These are phyloP conservation scores for Globisporangium rhizosaccharum DNA, from an alignment of 352 stramenopile species.

Conservation along the genomic window DNA sequence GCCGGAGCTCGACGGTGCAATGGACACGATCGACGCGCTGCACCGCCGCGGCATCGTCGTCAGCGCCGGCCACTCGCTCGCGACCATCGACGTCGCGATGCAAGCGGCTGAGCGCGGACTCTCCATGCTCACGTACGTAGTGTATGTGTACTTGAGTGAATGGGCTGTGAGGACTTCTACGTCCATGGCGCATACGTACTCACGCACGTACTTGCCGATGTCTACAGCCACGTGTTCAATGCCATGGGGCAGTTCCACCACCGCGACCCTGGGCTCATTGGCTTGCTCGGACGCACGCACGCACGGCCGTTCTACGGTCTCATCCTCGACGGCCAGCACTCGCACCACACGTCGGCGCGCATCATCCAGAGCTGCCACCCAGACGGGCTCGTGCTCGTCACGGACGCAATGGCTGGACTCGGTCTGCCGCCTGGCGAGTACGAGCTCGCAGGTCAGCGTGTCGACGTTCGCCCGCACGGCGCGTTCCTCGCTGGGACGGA, in stretches of 20 bases:
- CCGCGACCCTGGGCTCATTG: conserved; percentile 84
- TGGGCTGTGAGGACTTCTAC: background rate
- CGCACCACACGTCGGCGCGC: conserved; percentile 63
- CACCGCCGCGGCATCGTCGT: conserved; percentile 33
- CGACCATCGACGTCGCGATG: conserved; percentile 63
- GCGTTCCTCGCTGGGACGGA: conserved; percentile 62
- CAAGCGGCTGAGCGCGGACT: conserved; percentile 58
- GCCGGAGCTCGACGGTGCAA: conserved; percentile 73
- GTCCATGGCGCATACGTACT: background rate
- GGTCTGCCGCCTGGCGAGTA: conserved; percentile 65
- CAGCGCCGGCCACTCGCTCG: conserved; percentile 75
- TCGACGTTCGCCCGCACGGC: conserved; percentile 42
- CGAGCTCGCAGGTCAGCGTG: conserved; percentile 63
- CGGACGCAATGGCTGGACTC: conserved; percentile 81
- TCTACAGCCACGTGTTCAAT: conserved; percentile 83
- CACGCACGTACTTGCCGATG: background rate
- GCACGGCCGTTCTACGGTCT: conserved; percentile 69
- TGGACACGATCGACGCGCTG: conserved; percentile 18
- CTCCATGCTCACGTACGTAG: conserved; percentile 71
- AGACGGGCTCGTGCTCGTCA: conserved; percentile 75
- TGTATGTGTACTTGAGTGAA: background rate
- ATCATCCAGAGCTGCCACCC: conserved; percentile 84
- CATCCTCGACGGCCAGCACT: conserved; percentile 87
- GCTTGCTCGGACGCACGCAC: conserved; percentile 58
- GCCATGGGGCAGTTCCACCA: conserved; percentile 91